These are phyloP conservation scores for Hirsutella minnesotensis DNA, from an alignment of 2,329 filamentous ascomycete genomes.

Conservation along the genomic window DNA sequence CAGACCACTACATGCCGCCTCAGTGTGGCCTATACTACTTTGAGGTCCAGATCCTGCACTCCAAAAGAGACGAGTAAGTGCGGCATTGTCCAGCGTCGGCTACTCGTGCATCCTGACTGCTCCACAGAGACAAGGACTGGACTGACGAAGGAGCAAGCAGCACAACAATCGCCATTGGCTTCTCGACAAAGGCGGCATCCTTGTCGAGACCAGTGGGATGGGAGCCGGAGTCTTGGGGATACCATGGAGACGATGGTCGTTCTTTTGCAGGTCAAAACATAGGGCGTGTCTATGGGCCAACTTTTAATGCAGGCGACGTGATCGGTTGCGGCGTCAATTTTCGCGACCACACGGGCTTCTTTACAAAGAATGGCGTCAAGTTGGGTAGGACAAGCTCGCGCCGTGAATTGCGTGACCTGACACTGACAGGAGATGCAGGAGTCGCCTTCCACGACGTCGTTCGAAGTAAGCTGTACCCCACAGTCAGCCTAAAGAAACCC, in stretches of 20 bases:
- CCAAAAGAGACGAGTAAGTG: conserved; percentile 44
- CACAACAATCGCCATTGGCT: conserved; percentile 51
- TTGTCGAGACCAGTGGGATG: conserved; percentile 50
- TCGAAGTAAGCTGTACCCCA: conserved; percentile 52
- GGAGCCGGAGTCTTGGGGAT: conserved; percentile 58
- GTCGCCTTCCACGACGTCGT: conserved; percentile 57
- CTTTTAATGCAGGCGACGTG: conserved; percentile 43
- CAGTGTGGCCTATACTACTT: conserved; percentile 94
- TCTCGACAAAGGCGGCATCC: conserved; percentile 40
- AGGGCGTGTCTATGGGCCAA: conserved; percentile 44
- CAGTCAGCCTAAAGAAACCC: conserved; percentile 52
- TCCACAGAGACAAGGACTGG: background rate
- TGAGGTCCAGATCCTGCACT: conserved; percentile 49
- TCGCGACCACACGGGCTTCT: conserved; percentile 51
- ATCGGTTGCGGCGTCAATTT: conserved; percentile 59
- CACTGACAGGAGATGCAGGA: conserved; percentile 31
- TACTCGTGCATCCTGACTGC: no score
- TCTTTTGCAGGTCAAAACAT: conserved; percentile 44
- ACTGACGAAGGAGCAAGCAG: conserved; percentile 19
- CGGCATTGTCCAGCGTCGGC: background rate
- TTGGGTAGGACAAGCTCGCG: conserved; percentile 29
- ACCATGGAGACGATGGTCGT: conserved; percentile 57
- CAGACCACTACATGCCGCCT: conserved; percentile 76
- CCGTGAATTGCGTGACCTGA: background rate
- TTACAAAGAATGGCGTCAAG: conserved; percentile 51